Base-by-base conservation (phyloP, 2,329 filamentous ascomycete genomes). In the Penicillium frequentans region DNA sequence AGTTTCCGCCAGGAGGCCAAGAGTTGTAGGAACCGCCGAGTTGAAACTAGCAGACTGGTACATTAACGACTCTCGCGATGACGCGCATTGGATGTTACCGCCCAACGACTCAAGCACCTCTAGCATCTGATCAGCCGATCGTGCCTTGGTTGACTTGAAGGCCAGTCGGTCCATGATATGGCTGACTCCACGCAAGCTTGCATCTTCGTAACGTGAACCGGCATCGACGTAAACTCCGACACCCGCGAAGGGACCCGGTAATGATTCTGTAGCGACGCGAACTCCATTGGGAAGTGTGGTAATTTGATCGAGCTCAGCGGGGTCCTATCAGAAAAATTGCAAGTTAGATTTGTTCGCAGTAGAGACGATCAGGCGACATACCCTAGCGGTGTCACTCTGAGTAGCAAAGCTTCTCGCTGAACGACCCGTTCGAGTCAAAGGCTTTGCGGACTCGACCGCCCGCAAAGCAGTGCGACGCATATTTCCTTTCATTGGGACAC, bases 11-110 rank as follows among this genome's bases (percentile, higher is more conserved):
- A 99, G 84, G 19, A 99, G 78, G 29, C 83, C 91, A 24, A 96
- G 85, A 13, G 93, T 91, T 9, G 86, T 86, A 7, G 90, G 88
- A 9, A 99, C 92, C 19, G 91, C 89, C 26, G 88, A 89, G 80
- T 99, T 99, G 84, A 99, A 99, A 29, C 93, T 97, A 26, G 95
- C 95, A 1, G 92, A 91, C 76, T 99, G 95, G 80, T 99, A 99
- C 95, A 99, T 99, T 78, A 99, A 85, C 55, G 91, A 91, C 77
- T 99, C 95, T 63, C 95, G 84, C 2, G 92, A 96, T 1, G 93
- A 97, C 11, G 93, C 93, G 77, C 95, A 99, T 77, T 98, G 93
- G 58, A 99, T 93, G 73, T 97, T 97, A 31, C 95, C 95, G 35
- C 95, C 95, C 3, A 99, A 81, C 0, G 87, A 88, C 76, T 98